Evolutionary conservation across 352 stramenopile species (phyloP).

Genomic region (Blastocystis hominis): DNA sequence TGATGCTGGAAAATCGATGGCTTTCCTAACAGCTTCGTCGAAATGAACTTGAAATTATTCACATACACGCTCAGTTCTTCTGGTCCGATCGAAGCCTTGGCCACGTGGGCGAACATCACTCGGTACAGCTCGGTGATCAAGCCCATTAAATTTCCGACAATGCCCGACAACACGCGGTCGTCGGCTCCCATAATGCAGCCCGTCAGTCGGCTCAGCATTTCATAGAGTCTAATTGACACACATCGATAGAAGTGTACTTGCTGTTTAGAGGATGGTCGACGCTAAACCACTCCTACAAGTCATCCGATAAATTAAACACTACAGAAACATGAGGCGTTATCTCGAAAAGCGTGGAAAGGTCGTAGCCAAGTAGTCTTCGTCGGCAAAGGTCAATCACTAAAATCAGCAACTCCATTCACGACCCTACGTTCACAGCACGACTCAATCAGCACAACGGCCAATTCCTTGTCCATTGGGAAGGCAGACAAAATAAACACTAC

Average conservation of each 20-base stretch:
- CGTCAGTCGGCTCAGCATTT: background rate
- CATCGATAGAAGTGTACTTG: background rate
- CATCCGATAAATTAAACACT: background rate
- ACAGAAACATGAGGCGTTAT: background rate
- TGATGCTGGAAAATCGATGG: conserved; percentile 27
- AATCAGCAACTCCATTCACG: background rate
- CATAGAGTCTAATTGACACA: background rate
- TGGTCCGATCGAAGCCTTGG: background rate
- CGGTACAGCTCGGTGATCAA: background rate
- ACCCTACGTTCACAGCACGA: background rate
- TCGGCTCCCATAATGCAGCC: background rate
- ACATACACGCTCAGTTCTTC: background rate
- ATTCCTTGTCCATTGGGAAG: background rate
- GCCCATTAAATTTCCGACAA: background rate
- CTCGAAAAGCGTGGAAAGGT: conserved; percentile 23
- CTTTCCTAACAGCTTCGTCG: background rate
- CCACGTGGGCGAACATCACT: background rate
- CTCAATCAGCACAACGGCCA: background rate
- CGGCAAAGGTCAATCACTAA: background rate
- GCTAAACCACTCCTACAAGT: conserved; percentile 22
- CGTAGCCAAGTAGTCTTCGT: background rate
- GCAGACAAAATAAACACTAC: background rate
- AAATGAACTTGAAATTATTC: conserved; percentile 10
- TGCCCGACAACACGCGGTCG: conserved; percentile 5
- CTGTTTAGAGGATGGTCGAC: background rate